A percentile compares a stretch with the other conserved stretches of the same genome.
phyloP scores from a whole-genome alignment of 2,329 filamentous ascomycete genomes.

The Biscogniauxia sp. region DNA sequence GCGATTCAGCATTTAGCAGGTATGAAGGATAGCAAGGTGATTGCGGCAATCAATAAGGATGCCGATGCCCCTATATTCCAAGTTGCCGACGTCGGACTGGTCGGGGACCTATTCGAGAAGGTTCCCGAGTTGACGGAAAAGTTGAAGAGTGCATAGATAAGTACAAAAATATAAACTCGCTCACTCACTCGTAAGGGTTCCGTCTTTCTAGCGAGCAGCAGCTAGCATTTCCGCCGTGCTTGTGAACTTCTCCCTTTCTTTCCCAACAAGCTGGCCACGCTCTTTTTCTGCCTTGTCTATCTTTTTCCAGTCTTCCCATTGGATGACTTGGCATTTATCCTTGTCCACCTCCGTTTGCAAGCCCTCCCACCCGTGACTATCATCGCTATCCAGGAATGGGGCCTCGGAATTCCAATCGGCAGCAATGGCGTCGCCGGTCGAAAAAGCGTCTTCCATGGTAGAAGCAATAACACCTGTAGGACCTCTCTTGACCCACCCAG shows the following conservation, averaged over 20 bases:
- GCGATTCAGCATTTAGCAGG: conserved; percentile 97
- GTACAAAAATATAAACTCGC: conserved; percentile 20
- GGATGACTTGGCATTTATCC: conserved; percentile 60
- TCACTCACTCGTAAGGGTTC: conserved; percentile 17
- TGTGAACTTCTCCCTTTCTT: conserved; percentile 72
- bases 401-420: conserved; percentile 64
- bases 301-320: conserved; percentile 79
- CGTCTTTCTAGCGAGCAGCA: conserved; percentile 39
- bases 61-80: conserved; percentile 97
- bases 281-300: conserved; percentile 79
- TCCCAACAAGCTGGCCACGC: conserved; percentile 65
- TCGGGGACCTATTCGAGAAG: conserved; percentile 93
- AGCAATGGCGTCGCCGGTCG: conserved; percentile 78
- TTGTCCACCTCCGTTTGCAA: conserved; percentile 59
- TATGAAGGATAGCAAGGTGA: conserved; percentile 99
- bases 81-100: conserved; percentile 90
- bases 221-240: conserved; percentile 56
- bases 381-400: conserved; percentile 37
- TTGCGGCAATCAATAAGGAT: conserved; percentile 98
- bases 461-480: conserved; percentile 94
- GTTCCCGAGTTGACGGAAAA: conserved; percentile 96
- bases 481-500: conserved; percentile 94
- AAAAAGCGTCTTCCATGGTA: conserved; percentile 93
- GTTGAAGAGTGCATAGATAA: conserved; percentile 59
- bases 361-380: conserved; percentile 68